A percentile compares a stretch with the other conserved stretches of the same genome.
These are phyloP conservation scores for Stereocaulon alpinum DNA, from an alignment of 495 filamentous ascomycete genomes.

Conservation along the genomic window DNA sequence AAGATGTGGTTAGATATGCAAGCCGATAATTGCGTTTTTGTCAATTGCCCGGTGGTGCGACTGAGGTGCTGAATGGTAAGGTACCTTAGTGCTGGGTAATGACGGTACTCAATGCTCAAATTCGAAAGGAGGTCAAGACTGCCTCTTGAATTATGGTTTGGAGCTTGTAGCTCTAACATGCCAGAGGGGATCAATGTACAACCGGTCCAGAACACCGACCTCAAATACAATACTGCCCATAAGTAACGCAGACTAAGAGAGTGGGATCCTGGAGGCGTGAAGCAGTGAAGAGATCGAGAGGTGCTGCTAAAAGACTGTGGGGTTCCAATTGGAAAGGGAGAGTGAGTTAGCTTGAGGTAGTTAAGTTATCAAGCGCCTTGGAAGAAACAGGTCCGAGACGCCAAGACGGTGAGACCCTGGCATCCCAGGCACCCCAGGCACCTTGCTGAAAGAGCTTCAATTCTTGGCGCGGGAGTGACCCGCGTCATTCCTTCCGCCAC, in stretches of 20 bases:
- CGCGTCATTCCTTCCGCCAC: background rate
- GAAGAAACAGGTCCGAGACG: background rate
- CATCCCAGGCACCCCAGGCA: background rate
- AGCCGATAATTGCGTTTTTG: background rate
- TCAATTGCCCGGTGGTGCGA: background rate
- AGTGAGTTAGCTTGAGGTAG: background rate
- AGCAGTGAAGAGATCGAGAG: background rate
- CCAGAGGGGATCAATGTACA: background rate
- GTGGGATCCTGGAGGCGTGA: background rate
- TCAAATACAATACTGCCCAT: too few relatives aligned
- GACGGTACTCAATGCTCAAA: background rate
- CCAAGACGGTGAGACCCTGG: too few relatives aligned
- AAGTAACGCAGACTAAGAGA: background rate
- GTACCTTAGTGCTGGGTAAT: background rate
- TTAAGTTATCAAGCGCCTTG: background rate
- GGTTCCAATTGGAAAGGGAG: constrained; percentile 1
- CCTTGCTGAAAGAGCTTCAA: background rate
- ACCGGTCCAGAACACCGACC: background rate
- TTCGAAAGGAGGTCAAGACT: background rate
- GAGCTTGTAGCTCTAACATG: background rate
- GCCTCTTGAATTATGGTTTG: background rate
- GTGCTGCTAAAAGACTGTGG: background rate
- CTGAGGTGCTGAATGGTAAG: background rate
- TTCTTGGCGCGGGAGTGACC: constrained; percentile 8
- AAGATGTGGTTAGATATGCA: background rate